A percentile compares a stretch with the other conserved stretches of the same genome.
phyloP scores from a whole-genome alignment of 1,284 basidiomycete genomes.

The Inonotus hispidus region DNA sequence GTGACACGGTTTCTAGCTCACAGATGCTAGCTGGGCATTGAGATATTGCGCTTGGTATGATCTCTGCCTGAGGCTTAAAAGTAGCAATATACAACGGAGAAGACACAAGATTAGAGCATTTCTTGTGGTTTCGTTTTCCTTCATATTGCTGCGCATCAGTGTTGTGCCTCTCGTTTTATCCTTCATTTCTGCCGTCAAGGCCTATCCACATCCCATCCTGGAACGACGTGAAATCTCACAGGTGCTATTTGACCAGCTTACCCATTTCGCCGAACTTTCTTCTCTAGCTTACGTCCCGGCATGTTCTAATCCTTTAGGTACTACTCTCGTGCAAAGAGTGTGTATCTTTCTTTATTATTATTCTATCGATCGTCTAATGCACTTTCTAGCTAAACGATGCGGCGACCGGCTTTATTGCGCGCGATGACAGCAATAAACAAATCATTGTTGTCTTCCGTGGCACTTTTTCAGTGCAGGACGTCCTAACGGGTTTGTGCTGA shows the following conservation, averaged over 20 bases:
- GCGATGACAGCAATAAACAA: slow-evolving; percentile 7
- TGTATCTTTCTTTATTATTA: not conserved
- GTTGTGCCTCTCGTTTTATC: not conserved
- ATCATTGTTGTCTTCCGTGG: slow-evolving; percentile 10
- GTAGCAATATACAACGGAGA: too few species aligned
- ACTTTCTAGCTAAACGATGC: slow-evolving; percentile 6
- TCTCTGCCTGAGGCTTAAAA: too few species aligned
- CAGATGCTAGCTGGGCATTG: too few species aligned
- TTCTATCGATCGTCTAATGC: not conserved
- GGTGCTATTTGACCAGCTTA: not conserved
- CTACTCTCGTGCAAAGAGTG: slow-evolving; percentile 3
- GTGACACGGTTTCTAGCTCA: too few species aligned
- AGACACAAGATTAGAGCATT: too few species aligned
- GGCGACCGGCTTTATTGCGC: slow-evolving; percentile 8
- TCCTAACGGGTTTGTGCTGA: slow-evolving; percentile 12
- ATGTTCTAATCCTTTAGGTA: slow-evolving; percentile 8
- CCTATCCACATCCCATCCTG: not conserved
- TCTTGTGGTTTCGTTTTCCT: not conserved
- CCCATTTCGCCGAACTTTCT: slow-evolving; percentile 11
- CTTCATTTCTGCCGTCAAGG: too few species aligned
- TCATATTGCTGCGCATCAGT: not conserved
- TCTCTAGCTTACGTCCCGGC: slow-evolving; percentile 5
- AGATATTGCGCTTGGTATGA: too few species aligned
- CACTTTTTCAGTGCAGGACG: slow-evolving; percentile 7
- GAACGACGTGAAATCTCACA: not conserved